Evolutionary conservation across 495 filamentous ascomycete genomes (phyloP), one percentile per base, ranked within the genome.

Genomic region (Penicillium fimorum): DNA sequence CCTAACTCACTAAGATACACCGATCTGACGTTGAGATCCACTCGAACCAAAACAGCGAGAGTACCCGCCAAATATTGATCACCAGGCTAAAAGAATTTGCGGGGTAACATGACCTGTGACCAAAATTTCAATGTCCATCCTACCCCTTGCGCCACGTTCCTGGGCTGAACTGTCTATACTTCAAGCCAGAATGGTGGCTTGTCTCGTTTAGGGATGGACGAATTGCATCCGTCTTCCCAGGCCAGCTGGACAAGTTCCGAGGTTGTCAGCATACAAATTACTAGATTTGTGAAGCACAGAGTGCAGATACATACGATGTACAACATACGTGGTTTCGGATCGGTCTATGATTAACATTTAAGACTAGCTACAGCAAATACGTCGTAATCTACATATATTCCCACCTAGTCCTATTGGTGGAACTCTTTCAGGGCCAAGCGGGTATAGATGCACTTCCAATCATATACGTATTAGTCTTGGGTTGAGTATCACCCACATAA

Each of bases 371-470:
- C 11, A 33, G 11, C 32, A 33, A 13, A 15, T 38, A 38, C 5
- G 3, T 38, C 7, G 5, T 17, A 17, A n/a, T 9, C 35, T 38
- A 38, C 35, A 3, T 38, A 6, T 17, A 17, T 38, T 17, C n/a
- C n/a, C n/a, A 38, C 7, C 35, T n/a, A 2, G 15, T 38, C 15
- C 35, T 38, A 17, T 17, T 38, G 35, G 35, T 38, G 35, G n/a
- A 8, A 38, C 35, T 38, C 5, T 38, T 17, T 38, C 15, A 38
- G 15, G 35, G 35, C 35, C 15, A 17, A 8, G 35, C n/a, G 35
- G 35, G 6, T 38, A 38, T 38, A 38, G 47, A 49, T 55, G 53
- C 57, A 54, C 50, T 53, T 46, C 25, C 12, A 50, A 20, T 33
- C 32, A 45, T 37, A 37, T 37, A 5, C n/a, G 33, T n/a, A 51